Conservation (phyloP, 352 stramenopile genomes). For the Pythium apleroticum region DNA sequence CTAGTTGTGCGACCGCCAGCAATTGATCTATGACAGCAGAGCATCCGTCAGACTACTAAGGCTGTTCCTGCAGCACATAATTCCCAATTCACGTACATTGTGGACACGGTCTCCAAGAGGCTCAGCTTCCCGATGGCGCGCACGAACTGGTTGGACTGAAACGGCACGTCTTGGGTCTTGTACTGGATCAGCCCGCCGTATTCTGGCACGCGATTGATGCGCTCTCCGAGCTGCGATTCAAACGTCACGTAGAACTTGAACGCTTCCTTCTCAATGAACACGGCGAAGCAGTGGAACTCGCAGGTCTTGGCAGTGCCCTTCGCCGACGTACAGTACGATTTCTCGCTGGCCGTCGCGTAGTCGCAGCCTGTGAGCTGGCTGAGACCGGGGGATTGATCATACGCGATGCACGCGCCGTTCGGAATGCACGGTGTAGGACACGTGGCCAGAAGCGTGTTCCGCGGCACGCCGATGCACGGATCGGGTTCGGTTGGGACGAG, state of each 20-base stretch:
- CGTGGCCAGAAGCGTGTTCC: neutral
- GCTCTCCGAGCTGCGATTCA: neutral
- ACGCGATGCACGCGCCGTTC: neutral
- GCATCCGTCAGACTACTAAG: too few relatives aligned
- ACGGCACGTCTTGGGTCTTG: neutral
- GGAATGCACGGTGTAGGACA: neutral
- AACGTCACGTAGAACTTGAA: neutral
- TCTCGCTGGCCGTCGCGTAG: neutral
- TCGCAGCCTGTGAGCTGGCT: neutral
- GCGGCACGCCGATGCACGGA: neutral
- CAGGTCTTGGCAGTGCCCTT: neutral
- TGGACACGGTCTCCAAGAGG: neutral
- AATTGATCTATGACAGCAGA: neutral
- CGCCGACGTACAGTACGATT: neutral
- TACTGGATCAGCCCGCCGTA: neutral
- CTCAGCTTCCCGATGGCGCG: neutral
- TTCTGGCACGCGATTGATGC: too few relatives aligned
- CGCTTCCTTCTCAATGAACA: neutral
- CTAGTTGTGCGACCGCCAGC: neutral
- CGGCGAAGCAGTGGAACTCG: constrained; percentile 1
- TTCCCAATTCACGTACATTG: neutral
- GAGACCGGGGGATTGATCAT: neutral
- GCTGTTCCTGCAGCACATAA: too few relatives aligned
- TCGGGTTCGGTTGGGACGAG: too few relatives aligned
- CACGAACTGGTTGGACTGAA: neutral